Evolutionary conservation across 78 protist genomes (phyloP), one percentile per base, ranked within the genome.

Genomic region (Anaeramoeba ignava): DNA sequence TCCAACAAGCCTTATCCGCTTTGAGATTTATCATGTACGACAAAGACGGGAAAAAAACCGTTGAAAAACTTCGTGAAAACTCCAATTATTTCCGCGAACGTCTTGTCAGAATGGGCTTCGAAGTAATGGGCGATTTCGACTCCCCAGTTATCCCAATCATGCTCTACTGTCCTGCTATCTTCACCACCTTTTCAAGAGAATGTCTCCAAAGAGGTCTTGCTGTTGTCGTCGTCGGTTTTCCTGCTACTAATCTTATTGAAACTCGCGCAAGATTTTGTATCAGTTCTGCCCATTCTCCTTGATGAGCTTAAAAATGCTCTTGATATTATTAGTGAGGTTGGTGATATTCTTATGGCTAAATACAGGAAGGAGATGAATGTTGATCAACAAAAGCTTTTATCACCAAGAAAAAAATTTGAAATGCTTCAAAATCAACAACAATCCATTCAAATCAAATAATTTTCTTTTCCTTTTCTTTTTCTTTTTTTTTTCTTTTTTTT

Each of bases 201-300:
- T 40, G 85, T 73, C 68, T 96, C 23, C 87, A 91, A 68, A 34
- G 93, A 0, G 90, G 79, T 17, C 40, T 34, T 97, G 98, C 96
- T 0, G 96, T 94, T 0, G 99, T 98, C 0, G 97, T 97, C 17
- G 99, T 98, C 8, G 99, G 98, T 73, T 96, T 42, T 88, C 99
- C 99, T 3, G 99, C 99, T 12, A 94, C 98, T 0, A 95, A 97
- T 0, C 80, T 98, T 38, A 78, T 96, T 37, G 54, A 82, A 17
- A 87, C 93, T 1, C 90, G 99, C 38, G 93, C 88, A 0, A 92
- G 99, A 36, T 97, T 98, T 90, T 98, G 99, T 88, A 41, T 96
- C 40, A 91, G 97, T 0, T 95, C 98, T 0, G 88, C 94, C 0
- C 98, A 97, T 85, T 89, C 95, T n/a, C 2, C 73, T 40, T 1